Percentiles rank a stretch among this genome's conserved stretches.
phyloP scores from a whole-genome alignment of 352 stramenopile genomes.

The Phytophthora litchii region DNA sequence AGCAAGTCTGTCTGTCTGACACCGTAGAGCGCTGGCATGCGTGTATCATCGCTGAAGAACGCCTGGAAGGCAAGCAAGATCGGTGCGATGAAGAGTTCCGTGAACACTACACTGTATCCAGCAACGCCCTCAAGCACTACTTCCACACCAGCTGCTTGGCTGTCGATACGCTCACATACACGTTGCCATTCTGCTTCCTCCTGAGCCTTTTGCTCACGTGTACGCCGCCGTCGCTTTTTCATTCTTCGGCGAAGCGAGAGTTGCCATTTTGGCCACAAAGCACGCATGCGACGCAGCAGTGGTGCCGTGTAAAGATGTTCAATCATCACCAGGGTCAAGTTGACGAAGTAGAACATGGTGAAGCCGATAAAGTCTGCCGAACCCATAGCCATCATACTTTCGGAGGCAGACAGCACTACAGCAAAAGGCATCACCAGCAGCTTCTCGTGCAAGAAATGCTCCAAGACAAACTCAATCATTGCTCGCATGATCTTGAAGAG shows the following conservation, averaged over 20 bases:
- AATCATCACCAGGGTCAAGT: constrained; percentile 92
- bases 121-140: constrained; percentile 91
- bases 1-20: constrained; percentile 94
- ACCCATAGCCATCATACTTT: constrained; percentile 95
- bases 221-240: constrained; percentile 71
- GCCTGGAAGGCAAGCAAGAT: constrained; percentile 91
- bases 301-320: constrained; percentile 95
- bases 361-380: constrained; percentile 96
- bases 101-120: constrained; percentile 92
- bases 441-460: constrained; percentile 90
- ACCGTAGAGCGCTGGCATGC: constrained; percentile 93
- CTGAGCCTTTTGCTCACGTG: constrained; percentile 91
- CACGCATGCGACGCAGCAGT: constrained; percentile 73
- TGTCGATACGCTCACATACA: constrained; percentile 95
- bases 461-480: constrained; percentile 82
- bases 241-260: constrained; percentile 86
- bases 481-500: constrained; percentile 91
- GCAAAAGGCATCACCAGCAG: constrained; percentile 92
- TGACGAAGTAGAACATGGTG: constrained; percentile 94
- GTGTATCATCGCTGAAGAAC: constrained; percentile 87
- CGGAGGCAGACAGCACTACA: constrained; percentile 89
- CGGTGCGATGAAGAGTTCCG: constrained; percentile 86
- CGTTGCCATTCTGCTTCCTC: constrained; percentile 93
- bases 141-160: constrained; percentile 93
- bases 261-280: constrained; percentile 92